Conservation (phyloP, 2,329 filamentous ascomycete genomes). For the Claviceps spartinae region DNA sequence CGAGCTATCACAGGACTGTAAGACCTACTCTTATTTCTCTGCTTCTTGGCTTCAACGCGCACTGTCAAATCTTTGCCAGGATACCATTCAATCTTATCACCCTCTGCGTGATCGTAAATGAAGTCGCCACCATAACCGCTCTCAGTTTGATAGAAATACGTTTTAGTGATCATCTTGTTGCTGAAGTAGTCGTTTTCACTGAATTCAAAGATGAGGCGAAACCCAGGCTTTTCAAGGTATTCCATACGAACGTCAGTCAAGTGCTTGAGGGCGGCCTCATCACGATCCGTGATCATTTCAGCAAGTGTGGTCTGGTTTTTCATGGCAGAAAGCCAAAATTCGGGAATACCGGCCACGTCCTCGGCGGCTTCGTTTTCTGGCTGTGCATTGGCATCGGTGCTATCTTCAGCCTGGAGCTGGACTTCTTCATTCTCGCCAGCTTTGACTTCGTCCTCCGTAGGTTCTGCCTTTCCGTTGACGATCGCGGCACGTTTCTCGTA, state of each 20-base stretch:
- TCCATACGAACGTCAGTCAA: slow-evolving; percentile 95
- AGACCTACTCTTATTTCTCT: slow-evolving; percentile 89
- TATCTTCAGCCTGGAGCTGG: slow-evolving; percentile 54
- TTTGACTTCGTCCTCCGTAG: slow-evolving; percentile 74
- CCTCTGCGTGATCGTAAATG: slow-evolving; percentile 98
- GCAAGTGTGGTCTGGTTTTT: slow-evolving; percentile 97
- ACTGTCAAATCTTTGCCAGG: slow-evolving; percentile 85
- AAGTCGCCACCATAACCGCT: slow-evolving; percentile 97
- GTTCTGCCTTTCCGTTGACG: slow-evolving; percentile 76
- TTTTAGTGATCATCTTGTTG: slow-evolving; percentile 96
- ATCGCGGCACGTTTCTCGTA: slow-evolving; percentile 92
- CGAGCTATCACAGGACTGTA: slow-evolving; percentile 14
- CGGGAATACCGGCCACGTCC: slow-evolving; percentile 68
- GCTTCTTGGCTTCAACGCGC: slow-evolving; percentile 96
- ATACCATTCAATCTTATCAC: slow-evolving; percentile 97
- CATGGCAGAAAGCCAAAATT: slow-evolving; percentile 99
- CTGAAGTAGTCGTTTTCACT: slow-evolving; percentile 90
- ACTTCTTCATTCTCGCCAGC: slow-evolving; percentile 69
- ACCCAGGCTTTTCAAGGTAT: slow-evolving; percentile 94
- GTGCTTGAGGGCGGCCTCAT: slow-evolving; percentile 84
- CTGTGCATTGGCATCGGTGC: slow-evolving; percentile 40
- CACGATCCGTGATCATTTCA: slow-evolving; percentile 96
- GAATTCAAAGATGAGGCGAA: slow-evolving; percentile 97
- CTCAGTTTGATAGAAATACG: slow-evolving; percentile 98
- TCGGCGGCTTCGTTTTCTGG: slow-evolving; percentile 43